Conservation (phyloP, 495 filamentous ascomycete species). For the Lasiosphaeriaceae sp. region DNA sequence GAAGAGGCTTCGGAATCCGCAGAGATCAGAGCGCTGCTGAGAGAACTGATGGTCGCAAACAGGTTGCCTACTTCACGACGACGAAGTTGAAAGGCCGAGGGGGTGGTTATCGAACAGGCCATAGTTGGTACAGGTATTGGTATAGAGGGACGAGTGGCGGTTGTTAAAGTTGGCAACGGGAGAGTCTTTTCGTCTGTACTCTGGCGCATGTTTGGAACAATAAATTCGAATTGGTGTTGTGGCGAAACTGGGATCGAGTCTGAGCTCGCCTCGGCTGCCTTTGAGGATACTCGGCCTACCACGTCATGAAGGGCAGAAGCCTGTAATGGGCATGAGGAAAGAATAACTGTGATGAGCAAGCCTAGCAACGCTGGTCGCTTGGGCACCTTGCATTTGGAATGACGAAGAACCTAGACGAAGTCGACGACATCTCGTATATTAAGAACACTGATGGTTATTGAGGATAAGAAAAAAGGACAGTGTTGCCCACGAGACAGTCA, state of each 20-base stretch:
- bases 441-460: neutral
- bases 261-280: neutral
- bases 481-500: neutral
- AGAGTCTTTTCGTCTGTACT: neutral
- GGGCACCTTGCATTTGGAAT: neutral
- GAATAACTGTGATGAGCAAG: neutral
- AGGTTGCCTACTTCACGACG: slow-evolving; percentile 7
- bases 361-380: neutral
- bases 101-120: slow-evolving; percentile 4
- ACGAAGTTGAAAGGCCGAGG: neutral
- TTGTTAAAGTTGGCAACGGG: neutral
- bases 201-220: neutral
- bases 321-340: neutral
- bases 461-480: neutral
- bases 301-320: neutral
- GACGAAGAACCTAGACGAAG: neutral
- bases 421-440: slow-evolving; percentile 5
- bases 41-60: slow-evolving; percentile 12
- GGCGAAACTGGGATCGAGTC: neutral
- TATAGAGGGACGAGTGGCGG: neutral
- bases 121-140: neutral
- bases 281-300: neutral
- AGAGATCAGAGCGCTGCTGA: slow-evolving; percentile 17
- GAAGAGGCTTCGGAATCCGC: slow-evolving; percentile 2
- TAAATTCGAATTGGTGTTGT: neutral